Percentiles rank a stretch among this genome's conserved stretches.
Conservation (phyloP, 768 basidiomycete species). For the Sutorius australiensis region DNA sequence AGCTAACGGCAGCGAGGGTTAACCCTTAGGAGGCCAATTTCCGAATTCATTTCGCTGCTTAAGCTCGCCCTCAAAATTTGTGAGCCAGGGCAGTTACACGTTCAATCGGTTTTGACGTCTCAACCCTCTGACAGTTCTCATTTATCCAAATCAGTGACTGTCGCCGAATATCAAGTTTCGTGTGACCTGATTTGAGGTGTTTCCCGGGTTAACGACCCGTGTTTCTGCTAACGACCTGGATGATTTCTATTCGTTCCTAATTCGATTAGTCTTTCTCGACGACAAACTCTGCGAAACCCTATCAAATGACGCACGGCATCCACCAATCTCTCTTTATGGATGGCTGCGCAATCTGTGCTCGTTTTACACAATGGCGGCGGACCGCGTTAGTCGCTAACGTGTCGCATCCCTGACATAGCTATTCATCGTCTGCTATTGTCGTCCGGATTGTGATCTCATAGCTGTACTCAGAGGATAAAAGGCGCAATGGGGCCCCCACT, state of each 20-base stretch:
- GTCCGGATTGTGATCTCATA: constrained; percentile 25
- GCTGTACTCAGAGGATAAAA: constrained; percentile 26
- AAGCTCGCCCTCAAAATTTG: constrained; percentile 18
- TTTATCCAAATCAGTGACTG: constrained; percentile 29
- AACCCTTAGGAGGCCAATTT: constrained; percentile 14
- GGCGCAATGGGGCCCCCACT: constrained; percentile 10
- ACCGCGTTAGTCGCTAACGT: constrained; percentile 22
- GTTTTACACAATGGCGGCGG: constrained; percentile 22
- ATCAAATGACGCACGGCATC: constrained; percentile 35
- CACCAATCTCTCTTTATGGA: constrained; percentile 22
- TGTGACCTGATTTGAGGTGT: constrained; percentile 21
- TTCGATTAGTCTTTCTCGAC: constrained; percentile 37
- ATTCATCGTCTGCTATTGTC: constrained; percentile 18
- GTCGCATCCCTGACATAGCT: constrained; percentile 18
- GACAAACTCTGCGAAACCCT: constrained; percentile 33
- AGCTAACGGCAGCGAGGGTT: constrained; percentile 26
- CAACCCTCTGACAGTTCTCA: constrained; percentile 25
- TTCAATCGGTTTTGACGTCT: constrained; percentile 26
- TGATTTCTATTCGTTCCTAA: constrained; percentile 23
- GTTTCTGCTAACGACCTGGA: constrained; percentile 11
- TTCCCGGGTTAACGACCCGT: constrained; percentile 17
- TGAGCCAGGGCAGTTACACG: constrained; percentile 26
- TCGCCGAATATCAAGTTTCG: constrained; percentile 18
- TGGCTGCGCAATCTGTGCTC: constrained; percentile 29
- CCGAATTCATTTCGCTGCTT: constrained; percentile 20